Evolutionary conservation across 139 green algal species (phyloP), one percentile per base, ranked within the genome.

Genomic region (Zygnema circumcarinatum): DNA sequence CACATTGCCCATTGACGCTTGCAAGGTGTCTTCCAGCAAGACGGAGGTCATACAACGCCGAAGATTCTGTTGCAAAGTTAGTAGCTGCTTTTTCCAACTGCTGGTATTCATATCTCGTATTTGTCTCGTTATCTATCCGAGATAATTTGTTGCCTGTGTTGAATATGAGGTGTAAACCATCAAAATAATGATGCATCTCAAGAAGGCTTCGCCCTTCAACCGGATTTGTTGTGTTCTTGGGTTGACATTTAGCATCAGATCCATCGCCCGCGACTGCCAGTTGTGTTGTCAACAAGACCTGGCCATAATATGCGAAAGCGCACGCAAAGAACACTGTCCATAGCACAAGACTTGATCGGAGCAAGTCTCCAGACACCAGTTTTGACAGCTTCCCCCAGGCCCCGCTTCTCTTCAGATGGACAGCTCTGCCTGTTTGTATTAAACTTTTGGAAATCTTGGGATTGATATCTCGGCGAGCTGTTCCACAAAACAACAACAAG

Each of bases 271-370:
- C 25, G n/a, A 91, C 82, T 67, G 82, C 20, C n/a, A 93, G 7
- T 31, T 91, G n/a, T 35, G 90, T 92, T 40, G 72, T 95, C 1
- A 97, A 89, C 35, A 96, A 86, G 33, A 97, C 95, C 21, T 96
- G 38, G 20, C 95, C 95, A 75, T 97, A 97, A 87, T 96, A 96
- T 0, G 84, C 90, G 56, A 96, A 88, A 0, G 94, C 93, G 52
- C 93, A 93, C 32, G 84, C 85, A 35, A 93, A 94, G 89, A 95
- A 97, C 1, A 95, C 93, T 67, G 93, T 83, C 79, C 92, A 92
- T 39, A 97, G 88, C 40, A 97, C 41, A 38, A 93, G 52, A 7
- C 93, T 95, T 0, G 93, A 94, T 33, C 82, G 78, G 7, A 86
- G 76, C 3, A 88, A 40, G 3, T 47, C 41, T 33, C 31, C 2